These are phyloP conservation scores for Neonothopanus nambi DNA, from an alignment of 1,284 basidiomycete species.

Conservation along the genomic window DNA sequence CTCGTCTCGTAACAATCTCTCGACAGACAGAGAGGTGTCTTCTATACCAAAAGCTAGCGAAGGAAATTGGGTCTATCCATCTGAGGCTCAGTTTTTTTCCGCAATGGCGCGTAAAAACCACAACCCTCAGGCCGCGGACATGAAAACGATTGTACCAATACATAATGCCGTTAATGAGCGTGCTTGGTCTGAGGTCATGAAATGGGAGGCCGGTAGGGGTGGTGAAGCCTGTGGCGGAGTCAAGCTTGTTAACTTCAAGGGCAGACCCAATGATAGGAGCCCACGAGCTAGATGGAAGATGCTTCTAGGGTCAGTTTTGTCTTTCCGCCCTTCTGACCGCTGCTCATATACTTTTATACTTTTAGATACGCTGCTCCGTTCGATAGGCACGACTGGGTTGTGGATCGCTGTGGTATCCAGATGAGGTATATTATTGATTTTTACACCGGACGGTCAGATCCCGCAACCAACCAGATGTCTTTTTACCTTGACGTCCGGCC, in stretches of 20 bases:
- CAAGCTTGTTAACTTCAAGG: constrained; percentile 86
- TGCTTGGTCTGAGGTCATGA: constrained; percentile 88
- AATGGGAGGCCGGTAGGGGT: constrained; percentile 86
- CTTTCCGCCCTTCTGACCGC: neutral
- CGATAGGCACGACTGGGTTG: constrained; percentile 96
- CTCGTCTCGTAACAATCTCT: constrained; percentile 38
- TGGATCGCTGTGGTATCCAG: constrained; percentile 88
- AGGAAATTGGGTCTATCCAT: constrained; percentile 96
- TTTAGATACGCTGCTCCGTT: constrained; percentile 89
- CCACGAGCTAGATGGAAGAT: constrained; percentile 84
- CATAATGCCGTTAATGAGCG: constrained; percentile 99
- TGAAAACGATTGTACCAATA: constrained; percentile 96
- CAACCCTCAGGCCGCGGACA: constrained; percentile 79
- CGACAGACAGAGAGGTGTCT: constrained; percentile 77
- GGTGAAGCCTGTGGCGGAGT: constrained; percentile 82
- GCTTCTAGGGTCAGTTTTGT: constrained; percentile 71
- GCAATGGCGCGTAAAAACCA: constrained; percentile 96
- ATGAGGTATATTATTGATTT: constrained; percentile 98
- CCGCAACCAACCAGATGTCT: constrained; percentile 51
- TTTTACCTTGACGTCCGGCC: constrained; percentile 96
- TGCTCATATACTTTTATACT: neutral
- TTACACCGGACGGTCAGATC: constrained; percentile 80
- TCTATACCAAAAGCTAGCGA: constrained; percentile 80
- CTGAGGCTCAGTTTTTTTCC: constrained; percentile 93
- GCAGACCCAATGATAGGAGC: constrained; percentile 71